Evolutionary conservation across 345 rosid species (phyloP), one percentile per base, ranked within the genome.

Genomic region (Salix viminalis): DNA sequence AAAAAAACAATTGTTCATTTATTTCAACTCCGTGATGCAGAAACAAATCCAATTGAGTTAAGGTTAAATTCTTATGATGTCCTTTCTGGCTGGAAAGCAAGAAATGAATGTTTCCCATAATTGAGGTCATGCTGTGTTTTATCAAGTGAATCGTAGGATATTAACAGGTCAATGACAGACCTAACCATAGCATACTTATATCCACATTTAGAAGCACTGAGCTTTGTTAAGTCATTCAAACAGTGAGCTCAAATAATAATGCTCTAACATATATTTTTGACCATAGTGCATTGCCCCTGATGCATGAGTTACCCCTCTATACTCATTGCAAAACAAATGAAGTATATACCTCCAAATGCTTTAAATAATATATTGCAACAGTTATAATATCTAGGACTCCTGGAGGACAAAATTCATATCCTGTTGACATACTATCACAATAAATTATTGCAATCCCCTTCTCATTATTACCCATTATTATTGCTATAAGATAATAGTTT

Each of bases 401-500:
- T 41, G 71, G 14, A 39, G 48, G 48, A 19, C 7, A 69, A 44
- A 42, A 65, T 13, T 0, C 6, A 5, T 28, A 28, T 36, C 39
- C 10, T 37, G 21, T 37, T 67, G 70, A 7, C 48, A 66, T 16
- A 15, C 39, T 67, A 37, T 32, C 9, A 36, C 10, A 28, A 44
- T 13, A 19, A 24, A 70, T 28, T 70, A 15, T 30, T 69, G 34
- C 72, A 21, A n/a, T 39, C 23, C 19, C 34, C 2, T 70, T 24
- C 28, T 9, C 52, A 39, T 52, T 34, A 78, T 13, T 23, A 11
- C 5, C 18, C 19, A 42, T 7, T 15, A 41, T 7, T 50, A 41
- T 7, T 50, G 72, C 32, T 68, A 76, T 11, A 74, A 77, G 76
- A 60, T 34, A 13, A 54, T 4, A 70, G 54, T 71, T 61, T 75